Evolutionary conservation across 2,329 filamentous ascomycete species (phyloP).

Genomic region (Ascochyta fabae): DNA sequence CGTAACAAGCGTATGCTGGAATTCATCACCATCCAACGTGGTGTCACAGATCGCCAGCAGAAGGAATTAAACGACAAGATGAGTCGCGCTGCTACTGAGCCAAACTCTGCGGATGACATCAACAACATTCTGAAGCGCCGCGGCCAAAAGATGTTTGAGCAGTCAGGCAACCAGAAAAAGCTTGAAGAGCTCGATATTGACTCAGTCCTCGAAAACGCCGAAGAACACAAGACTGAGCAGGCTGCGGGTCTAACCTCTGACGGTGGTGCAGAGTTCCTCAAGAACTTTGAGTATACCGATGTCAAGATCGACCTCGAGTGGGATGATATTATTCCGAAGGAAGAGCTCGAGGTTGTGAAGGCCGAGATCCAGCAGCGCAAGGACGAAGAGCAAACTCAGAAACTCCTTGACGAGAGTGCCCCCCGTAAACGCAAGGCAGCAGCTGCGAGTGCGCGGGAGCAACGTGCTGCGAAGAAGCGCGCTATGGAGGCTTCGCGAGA

Average conservation of each 20-base stretch:
- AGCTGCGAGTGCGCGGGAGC: slow-evolving; percentile 66
- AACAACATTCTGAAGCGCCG: slow-evolving; percentile 95
- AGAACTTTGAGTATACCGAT: slow-evolving; percentile 89
- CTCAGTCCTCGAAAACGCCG: slow-evolving; percentile 93
- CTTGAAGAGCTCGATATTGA: slow-evolving; percentile 98
- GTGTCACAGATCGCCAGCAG: slow-evolving; percentile 91
- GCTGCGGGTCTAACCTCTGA: slow-evolving; percentile 93
- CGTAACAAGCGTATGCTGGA: slow-evolving; percentile 97
- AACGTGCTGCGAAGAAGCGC: slow-evolving; percentile 73
- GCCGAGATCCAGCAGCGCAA: slow-evolving; percentile 84
- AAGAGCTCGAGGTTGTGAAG: slow-evolving; percentile 88
- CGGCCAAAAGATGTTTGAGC: slow-evolving; percentile 99
- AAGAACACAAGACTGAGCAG: slow-evolving; percentile 95
- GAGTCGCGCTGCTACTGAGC: slow-evolving; percentile 72
- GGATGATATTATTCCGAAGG: slow-evolving; percentile 97
- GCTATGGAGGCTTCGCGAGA: slow-evolving; percentile 70
- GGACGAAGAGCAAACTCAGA: slow-evolving; percentile 81
- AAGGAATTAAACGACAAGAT: slow-evolving; percentile 77
- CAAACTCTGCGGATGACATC: slow-evolving; percentile 91
- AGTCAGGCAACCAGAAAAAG: slow-evolving; percentile 94
- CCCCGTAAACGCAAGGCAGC: slow-evolving; percentile 74
- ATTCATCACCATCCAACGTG: slow-evolving; percentile 95
- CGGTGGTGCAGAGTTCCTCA: slow-evolving; percentile 95
- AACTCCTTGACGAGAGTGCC: slow-evolving; percentile 82
- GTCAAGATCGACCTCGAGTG: slow-evolving; percentile 96